Evolutionary conservation across 108 stramenopile species (phyloP), one percentile per base, ranked within the genome.

Genomic region (Cyclotella choctawhatcheeana): DNA sequence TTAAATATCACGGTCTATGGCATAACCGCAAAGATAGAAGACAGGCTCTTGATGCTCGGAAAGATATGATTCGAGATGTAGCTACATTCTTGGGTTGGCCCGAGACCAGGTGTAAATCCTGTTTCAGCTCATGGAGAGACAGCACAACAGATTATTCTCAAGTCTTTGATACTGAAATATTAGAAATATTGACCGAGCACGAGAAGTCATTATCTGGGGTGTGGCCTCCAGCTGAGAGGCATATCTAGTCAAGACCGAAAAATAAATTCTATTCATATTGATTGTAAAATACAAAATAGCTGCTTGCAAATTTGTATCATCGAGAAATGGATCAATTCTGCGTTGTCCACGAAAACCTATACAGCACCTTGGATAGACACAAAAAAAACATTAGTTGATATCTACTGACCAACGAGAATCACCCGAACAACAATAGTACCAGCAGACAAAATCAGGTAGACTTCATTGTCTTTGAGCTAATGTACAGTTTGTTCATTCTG

Each of bases 61-160:
- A 31, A 12, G 55, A 14, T 1, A 30, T 56, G 55, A 13, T 56
- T 1, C 14, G 30, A 12, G 12, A 56, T 56, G 12, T 56, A 12
- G 55, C 55, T 1, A 56, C 12, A 14, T 56, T 56, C 31, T 56
- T 56, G 55, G 10, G 20, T n/a, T 56, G 55, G 55, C 55, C 27
- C 8, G 8, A 56, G 10, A 30, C 4, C 4, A 30, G 31, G n/a
- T 56, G 55, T 30, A 12, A 13, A 8, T 12, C 29, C 0, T 56
- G 55, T 12, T 56, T 56, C 14, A 14, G 31, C 16, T 10, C 27
- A 14, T 56, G 55, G 55, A n/a, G 29, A 0, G 55, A 56, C 31
- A 56, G 55, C n/a, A 56, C 55, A 0, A 56, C 29, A 2, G 55
- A 56, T 56, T 12, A 12, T 1, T 12, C 31, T 12, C 14, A 12